Percentiles rank a stretch among this genome's conserved stretches.
Evolutionary conservation across 148 eudicot genomes (phyloP).

Genomic region (Limonium bicolor): DNA sequence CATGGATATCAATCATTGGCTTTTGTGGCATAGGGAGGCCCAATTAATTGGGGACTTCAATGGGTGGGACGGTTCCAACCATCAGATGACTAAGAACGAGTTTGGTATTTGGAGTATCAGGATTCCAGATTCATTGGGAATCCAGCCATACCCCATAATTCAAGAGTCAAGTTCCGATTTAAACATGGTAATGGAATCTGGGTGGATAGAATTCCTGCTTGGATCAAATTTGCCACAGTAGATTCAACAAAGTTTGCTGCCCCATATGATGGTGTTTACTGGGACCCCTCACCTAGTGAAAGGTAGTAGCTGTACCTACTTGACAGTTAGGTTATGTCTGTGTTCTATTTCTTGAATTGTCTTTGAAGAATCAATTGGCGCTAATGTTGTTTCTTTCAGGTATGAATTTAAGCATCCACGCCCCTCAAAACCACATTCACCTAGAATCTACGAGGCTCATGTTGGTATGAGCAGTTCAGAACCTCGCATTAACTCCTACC

Average conservation of each 20-base stretch:
- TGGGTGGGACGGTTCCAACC: slow-evolving; percentile 82
- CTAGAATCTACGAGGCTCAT: slow-evolving; percentile 92
- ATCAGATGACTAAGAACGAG: slow-evolving; percentile 73
- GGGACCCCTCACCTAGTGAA: slow-evolving; percentile 84
- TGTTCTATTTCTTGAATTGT: no score
- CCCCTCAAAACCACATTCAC: slow-evolving; percentile 67
- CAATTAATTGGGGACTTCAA: slow-evolving; percentile 89
- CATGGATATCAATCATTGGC: no score
- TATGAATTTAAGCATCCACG: slow-evolving; percentile 69
- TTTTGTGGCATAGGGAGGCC: slow-evolving; percentile 65
- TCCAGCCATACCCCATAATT: slow-evolving; percentile 73
- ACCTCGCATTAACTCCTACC: slow-evolving; percentile 75
- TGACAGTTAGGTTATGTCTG: no score
- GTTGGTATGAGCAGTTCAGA: slow-evolving; percentile 98
- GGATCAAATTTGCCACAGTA: slow-evolving; percentile 87
- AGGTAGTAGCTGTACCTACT: slow-evolving; percentile 22
- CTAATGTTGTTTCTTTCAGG: slow-evolving; percentile 22
- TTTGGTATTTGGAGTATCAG: slow-evolving; percentile 97
- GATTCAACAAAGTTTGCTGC: slow-evolving; percentile 73
- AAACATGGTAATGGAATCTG: slow-evolving; percentile 74
- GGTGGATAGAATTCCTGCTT: slow-evolving; percentile 92
- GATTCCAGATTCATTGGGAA: slow-evolving; percentile 55
- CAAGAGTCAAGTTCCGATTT: slow-evolving; percentile 84
- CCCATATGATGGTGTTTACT: slow-evolving; percentile 89
- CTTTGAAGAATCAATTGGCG: background rate